These are phyloP conservation scores for Ceratocystis variospora DNA, from an alignment of 2,329 filamentous ascomycete genomes.

Conservation along the genomic window DNA sequence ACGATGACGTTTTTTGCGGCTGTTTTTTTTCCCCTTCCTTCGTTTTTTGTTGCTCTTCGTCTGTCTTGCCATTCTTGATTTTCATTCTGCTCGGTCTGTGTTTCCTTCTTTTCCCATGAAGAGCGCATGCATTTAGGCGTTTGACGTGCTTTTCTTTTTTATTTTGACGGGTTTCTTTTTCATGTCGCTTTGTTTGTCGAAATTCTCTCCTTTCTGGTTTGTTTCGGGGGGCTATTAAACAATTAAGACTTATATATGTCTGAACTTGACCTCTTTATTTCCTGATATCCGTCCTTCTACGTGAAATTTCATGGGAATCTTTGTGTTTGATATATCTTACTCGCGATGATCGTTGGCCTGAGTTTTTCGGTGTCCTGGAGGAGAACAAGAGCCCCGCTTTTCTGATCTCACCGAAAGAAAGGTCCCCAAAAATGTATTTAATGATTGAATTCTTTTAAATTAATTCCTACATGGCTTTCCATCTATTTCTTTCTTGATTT, in stretches of 20 bases:
- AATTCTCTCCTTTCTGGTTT: not conserved
- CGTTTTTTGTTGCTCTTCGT: not conserved
- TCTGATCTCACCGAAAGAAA: not conserved
- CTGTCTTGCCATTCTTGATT: constrained; percentile 11
- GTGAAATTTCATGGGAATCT: not conserved
- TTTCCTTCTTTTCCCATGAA: constrained; percentile 4
- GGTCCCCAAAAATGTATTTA: not conserved
- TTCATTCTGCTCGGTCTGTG: not conserved
- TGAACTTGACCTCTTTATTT: too few relatives aligned
- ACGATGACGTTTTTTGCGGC: constrained; percentile 20
- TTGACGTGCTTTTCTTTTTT: constrained; percentile 4
- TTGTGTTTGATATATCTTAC: not conserved
- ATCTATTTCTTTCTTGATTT: not conserved
- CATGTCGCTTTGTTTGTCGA: not conserved
- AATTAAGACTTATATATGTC: not conserved
- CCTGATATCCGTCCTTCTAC: too few relatives aligned
- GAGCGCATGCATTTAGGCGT: constrained; percentile 18
- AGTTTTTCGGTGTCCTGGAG: not conserved
- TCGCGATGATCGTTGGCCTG: not conserved
- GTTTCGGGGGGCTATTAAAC: too few relatives aligned
- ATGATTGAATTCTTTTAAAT: not conserved
- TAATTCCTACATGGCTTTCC: too few relatives aligned
- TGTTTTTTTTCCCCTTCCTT: constrained; percentile 15
- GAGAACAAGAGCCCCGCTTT: not conserved
- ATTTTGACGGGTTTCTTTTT: constrained; percentile 1